Evolutionary conservation across 495 filamentous ascomycete genomes (phyloP), one percentile per base, ranked within the genome.

Genomic region (Aspergillus campestris): DNA sequence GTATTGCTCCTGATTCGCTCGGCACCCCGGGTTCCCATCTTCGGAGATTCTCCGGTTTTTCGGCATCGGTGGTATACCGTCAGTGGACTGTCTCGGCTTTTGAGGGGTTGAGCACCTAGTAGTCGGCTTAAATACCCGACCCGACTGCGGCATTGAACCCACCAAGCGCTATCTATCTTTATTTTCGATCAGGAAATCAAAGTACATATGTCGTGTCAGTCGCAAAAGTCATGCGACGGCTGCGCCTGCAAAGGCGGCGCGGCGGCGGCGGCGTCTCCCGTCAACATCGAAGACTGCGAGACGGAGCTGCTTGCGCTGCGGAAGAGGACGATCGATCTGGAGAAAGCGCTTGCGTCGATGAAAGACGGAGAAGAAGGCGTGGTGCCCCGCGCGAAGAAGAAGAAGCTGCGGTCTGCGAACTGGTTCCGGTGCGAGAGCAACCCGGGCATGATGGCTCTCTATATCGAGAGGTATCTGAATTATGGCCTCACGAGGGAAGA

Each of bases 391-490:
- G 18, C 2, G 18, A 24, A 24, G 18, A 24, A 24, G 18, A 24
- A 24, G 18, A 67, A 58, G 39, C 56, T 75, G 27, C 69, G 72
- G 5, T 76, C 72, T 7, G 51, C 70, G 1, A 57, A 61, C 28
- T 76, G 72, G 72, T 73, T 76, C 48, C 65, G 69, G 39, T 64
- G 61, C 31, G 57, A 67, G 42, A 62, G 53, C 37, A 65, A 76
- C 43, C 64, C 70, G 12, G 73, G 64, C 36, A 78, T 80, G 68
- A 69, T 67, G 27, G 64, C 72, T 0, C 46, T 75, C 10, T 78
- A 78, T 44, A 67, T 75, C 43, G 74, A 78, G 50, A 65, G 74
- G n/a, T 77, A 76, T 39, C 64, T 77, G 43, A 78, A 77, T 51
- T 78, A 71, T 37, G 74, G 74, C 3, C 56, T 78, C 14, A 78